These are phyloP conservation scores for Kluyveromyces nonfermentans DNA, from an alignment of 805 yeast species.

Conservation along the genomic window DNA sequence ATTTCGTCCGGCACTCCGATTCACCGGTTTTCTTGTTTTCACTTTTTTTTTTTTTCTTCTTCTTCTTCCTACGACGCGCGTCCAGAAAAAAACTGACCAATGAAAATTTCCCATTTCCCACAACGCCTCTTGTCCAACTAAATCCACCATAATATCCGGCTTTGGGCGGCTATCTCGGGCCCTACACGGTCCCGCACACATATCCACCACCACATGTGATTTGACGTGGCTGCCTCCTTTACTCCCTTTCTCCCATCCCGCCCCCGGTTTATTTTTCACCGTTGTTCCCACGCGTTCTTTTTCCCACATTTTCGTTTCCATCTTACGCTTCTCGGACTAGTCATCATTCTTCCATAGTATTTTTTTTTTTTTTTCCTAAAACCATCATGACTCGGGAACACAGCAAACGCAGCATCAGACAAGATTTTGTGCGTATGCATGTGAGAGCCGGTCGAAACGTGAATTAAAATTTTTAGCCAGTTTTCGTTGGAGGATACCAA, in stretches of 20 bases:
- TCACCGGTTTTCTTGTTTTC: background rate
- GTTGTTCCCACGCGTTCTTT: too few species aligned
- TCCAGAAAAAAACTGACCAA: background rate
- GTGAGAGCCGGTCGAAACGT: background rate
- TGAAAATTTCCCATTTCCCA: background rate
- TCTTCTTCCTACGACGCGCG: background rate
- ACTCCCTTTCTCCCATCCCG: too few species aligned
- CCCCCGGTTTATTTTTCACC: background rate
- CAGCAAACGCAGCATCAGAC: too few species aligned
- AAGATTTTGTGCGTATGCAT: background rate
- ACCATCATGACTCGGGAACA: background rate
- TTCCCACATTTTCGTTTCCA: background rate
- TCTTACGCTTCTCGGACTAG: background rate
- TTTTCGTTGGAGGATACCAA: background rate
- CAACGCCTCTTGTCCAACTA: too few species aligned
- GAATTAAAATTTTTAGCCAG: background rate
- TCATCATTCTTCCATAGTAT: background rate
- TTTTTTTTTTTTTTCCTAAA: too few species aligned
- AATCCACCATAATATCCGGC: too few species aligned
- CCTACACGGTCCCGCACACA: background rate
- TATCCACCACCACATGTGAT: too few species aligned
- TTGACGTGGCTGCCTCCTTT: background rate
- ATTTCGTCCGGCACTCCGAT: conserved; percentile 3
- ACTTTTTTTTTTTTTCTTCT: background rate
- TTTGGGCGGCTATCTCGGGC: background rate